phyloP scores from a whole-genome alignment of 257 asterid genomes.

The Jacaranda mimosifolia region DNA sequence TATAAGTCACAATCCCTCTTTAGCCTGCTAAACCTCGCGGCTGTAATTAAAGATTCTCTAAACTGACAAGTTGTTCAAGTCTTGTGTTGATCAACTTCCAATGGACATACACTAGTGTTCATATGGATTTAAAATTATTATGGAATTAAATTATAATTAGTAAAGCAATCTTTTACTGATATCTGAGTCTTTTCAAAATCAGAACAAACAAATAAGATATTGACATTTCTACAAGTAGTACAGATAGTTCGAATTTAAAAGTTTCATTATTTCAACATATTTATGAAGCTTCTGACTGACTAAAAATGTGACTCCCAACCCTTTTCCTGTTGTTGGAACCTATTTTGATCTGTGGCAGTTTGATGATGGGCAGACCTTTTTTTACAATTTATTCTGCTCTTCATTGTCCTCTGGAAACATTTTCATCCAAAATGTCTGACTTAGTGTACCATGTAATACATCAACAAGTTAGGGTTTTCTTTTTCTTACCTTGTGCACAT shows the following conservation, averaged over 20 bases:
- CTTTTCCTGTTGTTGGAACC: slow-evolving; percentile 11
- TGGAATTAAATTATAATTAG: not conserved
- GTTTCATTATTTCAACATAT: not conserved
- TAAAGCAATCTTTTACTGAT: not conserved
- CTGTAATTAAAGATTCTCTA: not conserved
- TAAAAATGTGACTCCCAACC: not conserved
- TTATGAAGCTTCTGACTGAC: not conserved
- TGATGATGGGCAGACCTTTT: not conserved
- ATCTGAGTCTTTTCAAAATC: not conserved
- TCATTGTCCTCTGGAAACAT: slow-evolving; percentile 13
- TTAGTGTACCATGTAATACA: not conserved
- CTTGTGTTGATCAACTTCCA: not conserved
- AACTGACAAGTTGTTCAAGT: too few relatives aligned
- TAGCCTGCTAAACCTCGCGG: not conserved
- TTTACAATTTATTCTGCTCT: not conserved
- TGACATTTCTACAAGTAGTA: not conserved
- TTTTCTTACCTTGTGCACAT: slow-evolving; percentile 24
- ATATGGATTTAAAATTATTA: too few relatives aligned
- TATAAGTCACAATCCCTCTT: not conserved
- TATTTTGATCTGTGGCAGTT: slow-evolving; percentile 15
- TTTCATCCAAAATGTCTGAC: slow-evolving; percentile 22
- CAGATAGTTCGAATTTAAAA: not conserved
- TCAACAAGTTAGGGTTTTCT: slow-evolving; percentile 12
- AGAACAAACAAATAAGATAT: not conserved
- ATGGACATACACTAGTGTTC: too few relatives aligned